These are phyloP conservation scores for Verticillium alfalfae DNA, from an alignment of 2,329 filamentous ascomycete genomes.

Conservation along the genomic window DNA sequence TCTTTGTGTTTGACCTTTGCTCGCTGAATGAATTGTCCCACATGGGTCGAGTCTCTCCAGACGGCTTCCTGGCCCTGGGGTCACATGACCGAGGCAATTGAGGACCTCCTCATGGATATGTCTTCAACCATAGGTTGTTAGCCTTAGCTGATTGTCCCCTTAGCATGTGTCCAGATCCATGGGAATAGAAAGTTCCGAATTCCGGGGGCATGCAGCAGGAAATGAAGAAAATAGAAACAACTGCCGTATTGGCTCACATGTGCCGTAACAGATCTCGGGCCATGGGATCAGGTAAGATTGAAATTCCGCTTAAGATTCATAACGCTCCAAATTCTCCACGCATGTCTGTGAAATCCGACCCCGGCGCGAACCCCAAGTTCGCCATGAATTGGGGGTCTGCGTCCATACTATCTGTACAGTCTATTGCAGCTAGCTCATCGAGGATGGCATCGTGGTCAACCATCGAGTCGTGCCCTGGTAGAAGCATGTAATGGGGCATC, in stretches of 20 bases:
- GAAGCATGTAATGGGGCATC: not conserved
- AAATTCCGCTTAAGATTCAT: constrained; percentile 4
- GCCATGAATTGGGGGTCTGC: constrained; percentile 60
- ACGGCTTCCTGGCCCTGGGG: not conserved
- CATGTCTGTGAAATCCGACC: constrained; percentile 53
- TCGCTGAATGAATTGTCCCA: not conserved
- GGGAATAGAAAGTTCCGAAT: not conserved
- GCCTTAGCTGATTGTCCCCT: not conserved
- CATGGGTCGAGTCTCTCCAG: too few relatives aligned
- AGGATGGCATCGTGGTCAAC: constrained; percentile 47
- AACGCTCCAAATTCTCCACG: constrained; percentile 28
- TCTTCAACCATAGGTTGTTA: not conserved
- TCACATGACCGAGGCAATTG: not conserved
- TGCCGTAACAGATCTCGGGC: not conserved
- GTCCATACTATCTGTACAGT: constrained; percentile 42
- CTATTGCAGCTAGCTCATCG: constrained; percentile 45
- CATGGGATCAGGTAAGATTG: not conserved
- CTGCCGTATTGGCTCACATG: not conserved
- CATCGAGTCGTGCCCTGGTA: not conserved
- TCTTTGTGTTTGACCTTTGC: not conserved
- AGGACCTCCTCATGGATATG: not conserved
- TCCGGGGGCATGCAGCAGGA: not conserved
- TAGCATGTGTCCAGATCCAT: not conserved
- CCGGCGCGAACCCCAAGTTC: constrained; percentile 60
- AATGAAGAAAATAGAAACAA: not conserved